Percentiles rank a stretch among this genome's conserved stretches.
These are phyloP conservation scores for Leccinum huronense DNA, from an alignment of 1,284 basidiomycete genomes.

Conservation along the genomic window DNA sequence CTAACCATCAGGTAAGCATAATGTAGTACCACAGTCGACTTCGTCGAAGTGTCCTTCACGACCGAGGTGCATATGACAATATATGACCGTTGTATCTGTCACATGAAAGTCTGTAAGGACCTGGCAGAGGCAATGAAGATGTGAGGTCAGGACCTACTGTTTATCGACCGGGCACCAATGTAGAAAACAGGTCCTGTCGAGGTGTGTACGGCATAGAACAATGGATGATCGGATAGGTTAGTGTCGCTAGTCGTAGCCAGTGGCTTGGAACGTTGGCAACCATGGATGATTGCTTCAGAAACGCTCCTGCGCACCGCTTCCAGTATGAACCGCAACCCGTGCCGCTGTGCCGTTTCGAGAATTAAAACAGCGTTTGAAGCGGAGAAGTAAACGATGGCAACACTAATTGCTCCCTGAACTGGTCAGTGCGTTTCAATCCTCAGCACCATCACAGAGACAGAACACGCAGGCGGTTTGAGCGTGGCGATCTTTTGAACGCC, in stretches of 20 bases:
- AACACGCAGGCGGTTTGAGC: slow-evolving; percentile 42
- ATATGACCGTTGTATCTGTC: slow-evolving; percentile 16
- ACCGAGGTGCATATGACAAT: slow-evolving; percentile 6
- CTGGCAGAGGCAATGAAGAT: neutral
- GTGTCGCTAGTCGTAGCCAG: slow-evolving; percentile 3
- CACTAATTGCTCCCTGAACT: slow-evolving; percentile 26
- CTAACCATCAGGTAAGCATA: slow-evolving; percentile 37
- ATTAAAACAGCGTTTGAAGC: slow-evolving; percentile 29
- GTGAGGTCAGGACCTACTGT: slow-evolving; percentile 13
- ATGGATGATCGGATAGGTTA: neutral
- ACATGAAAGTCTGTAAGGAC: slow-evolving; percentile 3
- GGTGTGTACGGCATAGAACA: slow-evolving; percentile 3
- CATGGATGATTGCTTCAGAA: slow-evolving; percentile 29
- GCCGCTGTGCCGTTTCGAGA: slow-evolving; percentile 31
- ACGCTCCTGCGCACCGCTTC: slow-evolving; percentile 27
- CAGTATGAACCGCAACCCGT: slow-evolving; percentile 12
- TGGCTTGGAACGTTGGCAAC: slow-evolving; percentile 4
- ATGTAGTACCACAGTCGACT: slow-evolving; percentile 27
- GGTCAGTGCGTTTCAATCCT: slow-evolving; percentile 40
- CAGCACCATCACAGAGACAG: slow-evolving; percentile 43
- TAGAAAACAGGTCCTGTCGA: neutral
- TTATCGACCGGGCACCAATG: neutral
- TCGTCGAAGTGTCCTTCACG: slow-evolving; percentile 14
- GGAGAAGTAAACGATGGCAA: slow-evolving; percentile 31
- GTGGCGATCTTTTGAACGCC: slow-evolving; percentile 36